A percentile compares a stretch with the other conserved stretches of the same genome.
phyloP scores from a whole-genome alignment of 495 filamentous ascomycete genomes.

The Penicillium manginii region DNA sequence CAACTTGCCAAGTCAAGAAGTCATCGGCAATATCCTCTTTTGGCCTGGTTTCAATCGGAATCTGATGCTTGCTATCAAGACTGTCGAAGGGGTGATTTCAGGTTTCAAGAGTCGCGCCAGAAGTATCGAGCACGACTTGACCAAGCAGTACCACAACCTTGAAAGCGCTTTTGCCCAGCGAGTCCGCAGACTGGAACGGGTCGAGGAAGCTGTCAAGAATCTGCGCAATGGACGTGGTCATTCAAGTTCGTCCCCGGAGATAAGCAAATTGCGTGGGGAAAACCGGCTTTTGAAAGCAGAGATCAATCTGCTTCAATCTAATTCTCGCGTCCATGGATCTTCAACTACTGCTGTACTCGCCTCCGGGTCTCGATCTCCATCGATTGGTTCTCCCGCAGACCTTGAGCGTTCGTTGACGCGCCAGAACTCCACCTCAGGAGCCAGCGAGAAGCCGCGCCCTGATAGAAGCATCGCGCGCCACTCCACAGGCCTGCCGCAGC shows the following conservation, averaged over 20 bases:
- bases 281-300: conserved; percentile 86
- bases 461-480: conserved; percentile 35
- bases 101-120: conserved; percentile 81
- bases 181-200: conserved; percentile 81
- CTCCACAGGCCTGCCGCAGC: conserved; percentile 43
- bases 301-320: conserved; percentile 69
- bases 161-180: conserved; percentile 79
- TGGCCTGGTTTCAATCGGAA: conserved; percentile 88
- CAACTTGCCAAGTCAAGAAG: conserved; percentile 78
- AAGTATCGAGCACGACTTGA: conserved; percentile 82
- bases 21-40: conserved; percentile 71
- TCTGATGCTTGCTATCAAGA: conserved; percentile 82
- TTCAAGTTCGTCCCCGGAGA: conserved; percentile 57
- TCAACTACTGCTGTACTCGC: conserved; percentile 30
- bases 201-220: conserved; percentile 72
- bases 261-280: conserved; percentile 73
- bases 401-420: conserved; percentile 51
- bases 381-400: conserved; percentile 22
- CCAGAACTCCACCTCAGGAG: conserved; percentile 45
- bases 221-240: conserved; percentile 46
- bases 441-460: conserved; percentile 28
- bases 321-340: conserved; percentile 41
- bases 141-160: conserved; percentile 85
- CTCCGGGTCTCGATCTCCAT: conserved; percentile 35
- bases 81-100: conserved; percentile 79